Evolutionary conservation across 306 rosid species (phyloP).

Genomic region (Pterocarpus macrocarpus): DNA sequence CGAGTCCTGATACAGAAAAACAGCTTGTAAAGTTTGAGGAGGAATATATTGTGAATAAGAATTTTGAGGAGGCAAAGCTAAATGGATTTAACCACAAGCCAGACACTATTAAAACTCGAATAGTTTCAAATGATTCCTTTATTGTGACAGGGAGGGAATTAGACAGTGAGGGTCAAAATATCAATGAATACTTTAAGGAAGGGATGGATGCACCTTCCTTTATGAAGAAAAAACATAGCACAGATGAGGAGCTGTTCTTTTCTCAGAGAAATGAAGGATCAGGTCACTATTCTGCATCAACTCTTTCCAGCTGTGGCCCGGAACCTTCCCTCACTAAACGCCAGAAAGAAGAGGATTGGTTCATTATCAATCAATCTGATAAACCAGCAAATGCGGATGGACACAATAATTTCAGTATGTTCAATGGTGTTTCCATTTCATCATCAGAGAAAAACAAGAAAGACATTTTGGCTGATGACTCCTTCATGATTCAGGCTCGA

Average conservation of each 20-base stretch:
- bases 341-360: conserved; percentile 82
- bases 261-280: conserved; percentile 62
- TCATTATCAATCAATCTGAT: conserved; percentile 56
- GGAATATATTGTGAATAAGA: conserved; percentile 55
- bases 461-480: conserved; percentile 75
- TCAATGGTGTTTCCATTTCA: conserved; percentile 60
- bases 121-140: conserved; percentile 72
- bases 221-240: conserved; percentile 55
- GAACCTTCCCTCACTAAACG: conserved; percentile 58
- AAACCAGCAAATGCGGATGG: conserved; percentile 50
- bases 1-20: conserved; percentile 53
- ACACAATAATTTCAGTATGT: conserved; percentile 56
- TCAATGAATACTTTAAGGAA: conserved; percentile 58
- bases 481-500: conserved; percentile 86
- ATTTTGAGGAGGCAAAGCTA: conserved; percentile 57
- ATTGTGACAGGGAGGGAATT: conserved; percentile 61
- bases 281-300: conserved; percentile 50
- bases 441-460: conserved; percentile 68
- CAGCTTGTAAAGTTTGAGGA: conserved; percentile 54
- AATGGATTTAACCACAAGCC: conserved; percentile 52
- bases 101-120: conserved; percentile 55
- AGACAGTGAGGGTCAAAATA: conserved; percentile 47
- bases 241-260: conserved; percentile 68
- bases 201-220: conserved; percentile 54
- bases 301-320: conserved; percentile 46